phyloP scores from a whole-genome alignment of 345 rosid species.

The Hibiscus mutabilis region DNA sequence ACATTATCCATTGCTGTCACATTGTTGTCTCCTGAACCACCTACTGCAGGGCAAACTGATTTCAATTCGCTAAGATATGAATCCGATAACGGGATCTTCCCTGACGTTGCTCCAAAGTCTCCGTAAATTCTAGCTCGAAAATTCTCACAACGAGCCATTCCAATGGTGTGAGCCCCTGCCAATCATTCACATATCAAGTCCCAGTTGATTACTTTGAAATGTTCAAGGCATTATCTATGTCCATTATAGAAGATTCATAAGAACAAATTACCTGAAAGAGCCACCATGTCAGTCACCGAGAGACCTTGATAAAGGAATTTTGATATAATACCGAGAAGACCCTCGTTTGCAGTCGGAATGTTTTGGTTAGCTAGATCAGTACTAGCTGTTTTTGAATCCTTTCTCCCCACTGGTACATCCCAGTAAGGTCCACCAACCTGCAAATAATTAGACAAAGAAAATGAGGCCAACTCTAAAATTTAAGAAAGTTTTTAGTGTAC shows the following conservation, averaged over 20 bases:
- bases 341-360: constrained; percentile 63
- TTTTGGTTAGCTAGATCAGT: constrained; percentile 35
- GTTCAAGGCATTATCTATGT: not conserved
- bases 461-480: not conserved
- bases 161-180: constrained; percentile 8
- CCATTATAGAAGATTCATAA: not conserved
- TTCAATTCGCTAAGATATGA: constrained; percentile 33
- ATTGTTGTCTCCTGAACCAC: constrained; percentile 52
- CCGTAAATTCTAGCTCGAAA: constrained; percentile 18
- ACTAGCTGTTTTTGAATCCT: constrained; percentile 75
- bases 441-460: not conserved
- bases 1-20: constrained; percentile 57
- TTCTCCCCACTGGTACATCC: constrained; percentile 93
- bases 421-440: constrained; percentile 96
- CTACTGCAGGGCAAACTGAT: constrained; percentile 46
- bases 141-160: constrained; percentile 6
- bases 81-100: constrained; percentile 26
- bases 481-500: not conserved
- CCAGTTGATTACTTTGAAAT: not conserved
- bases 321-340: constrained; percentile 45
- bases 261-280: constrained; percentile 56
- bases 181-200: not conserved
- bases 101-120: constrained; percentile 44
- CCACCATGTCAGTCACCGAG: constrained; percentile 74
- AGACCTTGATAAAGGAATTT: constrained; percentile 72